Conservation (phyloP, 345 rosid genomes). For the Eucalyptus decipiens region DNA sequence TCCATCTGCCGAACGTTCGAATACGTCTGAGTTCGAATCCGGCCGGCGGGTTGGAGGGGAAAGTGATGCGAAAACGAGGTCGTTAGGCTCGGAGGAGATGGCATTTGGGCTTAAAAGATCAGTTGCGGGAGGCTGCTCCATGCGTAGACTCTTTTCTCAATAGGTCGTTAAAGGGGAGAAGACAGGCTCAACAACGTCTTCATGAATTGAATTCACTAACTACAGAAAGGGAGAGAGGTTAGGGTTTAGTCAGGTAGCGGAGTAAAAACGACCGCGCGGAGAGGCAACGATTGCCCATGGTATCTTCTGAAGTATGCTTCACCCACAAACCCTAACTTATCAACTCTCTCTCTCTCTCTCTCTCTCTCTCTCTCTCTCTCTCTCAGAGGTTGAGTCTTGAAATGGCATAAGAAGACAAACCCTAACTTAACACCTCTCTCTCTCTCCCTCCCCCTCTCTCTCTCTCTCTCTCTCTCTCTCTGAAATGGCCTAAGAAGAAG, state of each 20-base stretch:
- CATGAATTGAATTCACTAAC: rapidly evolving
- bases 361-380: neutral
- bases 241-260: neutral
- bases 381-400: no score
- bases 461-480: neutral
- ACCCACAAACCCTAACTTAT: neutral
- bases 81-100: rapidly evolving
- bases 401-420: neutral
- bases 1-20: neutral
- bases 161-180: neutral
- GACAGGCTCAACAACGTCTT: neutral
- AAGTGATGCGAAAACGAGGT: neutral
- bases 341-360: neutral
- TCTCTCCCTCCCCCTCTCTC: no score
- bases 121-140: neutral
- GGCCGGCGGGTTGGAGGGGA: neutral
- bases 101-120: neutral
- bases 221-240: neutral
- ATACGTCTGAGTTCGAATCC: rapidly evolving
- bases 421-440: neutral
- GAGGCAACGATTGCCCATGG: neutral
- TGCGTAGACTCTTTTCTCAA: neutral
- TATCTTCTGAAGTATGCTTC: neutral
- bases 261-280: rapidly evolving
- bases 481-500: no score